Evolutionary conservation across 768 basidiomycete species (phyloP).

Genomic region (Lactarius sp.): DNA sequence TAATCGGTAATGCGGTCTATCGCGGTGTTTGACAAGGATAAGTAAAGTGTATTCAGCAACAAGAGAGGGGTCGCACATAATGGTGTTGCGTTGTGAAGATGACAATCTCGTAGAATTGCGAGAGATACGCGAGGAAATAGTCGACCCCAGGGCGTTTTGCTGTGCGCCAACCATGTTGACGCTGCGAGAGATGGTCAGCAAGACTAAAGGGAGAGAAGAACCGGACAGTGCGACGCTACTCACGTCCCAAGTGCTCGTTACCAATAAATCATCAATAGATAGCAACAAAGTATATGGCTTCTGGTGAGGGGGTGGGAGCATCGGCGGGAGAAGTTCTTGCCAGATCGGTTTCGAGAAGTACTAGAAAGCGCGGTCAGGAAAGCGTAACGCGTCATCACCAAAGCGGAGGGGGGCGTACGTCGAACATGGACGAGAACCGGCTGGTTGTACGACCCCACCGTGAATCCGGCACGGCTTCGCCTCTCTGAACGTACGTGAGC

Average conservation of each 20-base stretch:
- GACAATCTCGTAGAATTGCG: constrained; percentile 97
- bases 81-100: constrained; percentile 87
- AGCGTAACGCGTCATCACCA: not conserved
- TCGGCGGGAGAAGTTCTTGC: constrained; percentile 87
- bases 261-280: constrained; percentile 86
- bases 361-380: constrained; percentile 36
- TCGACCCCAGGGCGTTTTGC: constrained; percentile 97
- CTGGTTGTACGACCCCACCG: constrained; percentile 60
- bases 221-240: constrained; percentile 34
- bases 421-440: constrained; percentile 61
- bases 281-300: constrained; percentile 90
- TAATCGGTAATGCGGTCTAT: constrained; percentile 80
- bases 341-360: constrained; percentile 92
- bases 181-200: constrained; percentile 39
- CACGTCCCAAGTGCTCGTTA: constrained; percentile 95
- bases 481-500: constrained; percentile 37
- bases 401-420: constrained; percentile 44
- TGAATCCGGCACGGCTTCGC: constrained; percentile 54
- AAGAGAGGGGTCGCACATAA: constrained; percentile 54
- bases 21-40: not conserved
- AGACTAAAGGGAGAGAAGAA: not conserved
- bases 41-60: constrained; percentile 3
- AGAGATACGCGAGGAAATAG: constrained; percentile 95
- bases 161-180: constrained; percentile 93
- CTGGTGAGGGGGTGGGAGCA: constrained; percentile 73